Percentiles rank a stretch among this genome's conserved stretches.
These are phyloP conservation scores for Phytophthora quininea DNA, from an alignment of 352 stramenopile genomes.

Conservation along the genomic window DNA sequence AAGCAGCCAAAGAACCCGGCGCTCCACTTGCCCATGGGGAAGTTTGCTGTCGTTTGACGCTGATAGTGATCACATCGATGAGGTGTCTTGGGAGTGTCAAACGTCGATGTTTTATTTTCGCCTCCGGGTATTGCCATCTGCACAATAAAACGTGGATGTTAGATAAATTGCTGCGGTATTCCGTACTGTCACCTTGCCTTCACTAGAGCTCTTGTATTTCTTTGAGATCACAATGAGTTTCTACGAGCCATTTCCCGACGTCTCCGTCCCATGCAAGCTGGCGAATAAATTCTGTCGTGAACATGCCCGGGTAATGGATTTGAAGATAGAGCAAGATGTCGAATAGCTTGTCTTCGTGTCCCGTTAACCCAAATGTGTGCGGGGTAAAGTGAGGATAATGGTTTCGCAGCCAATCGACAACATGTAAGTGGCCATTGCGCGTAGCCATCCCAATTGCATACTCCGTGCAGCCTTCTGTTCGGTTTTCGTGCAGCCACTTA, in stretches of 20 bases:
- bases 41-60: conserved; percentile 14
- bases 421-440: background rate
- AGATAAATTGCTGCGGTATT: too few species aligned
- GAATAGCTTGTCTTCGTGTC: background rate
- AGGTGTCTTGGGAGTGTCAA: background rate
- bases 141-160: too few species aligned
- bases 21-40: conserved; percentile 34
- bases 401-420: background rate
- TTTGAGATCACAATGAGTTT: too few species aligned
- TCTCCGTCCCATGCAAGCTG: too few species aligned
- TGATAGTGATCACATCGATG: conserved; percentile 1
- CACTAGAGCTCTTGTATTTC: too few species aligned
- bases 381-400: background rate
- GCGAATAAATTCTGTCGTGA: background rate
- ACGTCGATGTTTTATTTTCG: too few species aligned
- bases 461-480: background rate
- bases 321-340: background rate
- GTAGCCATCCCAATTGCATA: background rate
- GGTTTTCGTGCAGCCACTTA: background rate
- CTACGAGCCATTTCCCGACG: too few species aligned
- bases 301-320: background rate
- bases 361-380: background rate
- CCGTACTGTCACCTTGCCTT: too few species aligned
- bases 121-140: too few species aligned
- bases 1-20: conserved; percentile 47